These are phyloP conservation scores for Trypanosoma mega DNA, from an alignment of 208 protist species.

Conservation along the genomic window DNA sequence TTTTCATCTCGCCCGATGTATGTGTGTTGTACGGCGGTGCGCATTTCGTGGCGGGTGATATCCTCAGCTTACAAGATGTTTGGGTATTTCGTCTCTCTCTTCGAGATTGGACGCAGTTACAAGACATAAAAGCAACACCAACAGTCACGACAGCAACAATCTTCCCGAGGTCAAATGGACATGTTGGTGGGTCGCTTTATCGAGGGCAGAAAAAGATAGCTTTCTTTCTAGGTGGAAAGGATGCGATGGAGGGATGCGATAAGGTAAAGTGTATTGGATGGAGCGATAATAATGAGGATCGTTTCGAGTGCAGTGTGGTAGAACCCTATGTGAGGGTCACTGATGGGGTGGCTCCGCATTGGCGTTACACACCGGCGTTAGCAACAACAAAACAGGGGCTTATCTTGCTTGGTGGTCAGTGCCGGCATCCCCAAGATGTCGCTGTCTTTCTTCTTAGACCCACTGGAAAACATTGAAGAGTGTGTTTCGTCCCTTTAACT, in stretches of 20 bases:
- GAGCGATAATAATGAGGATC: constrained; percentile 1
- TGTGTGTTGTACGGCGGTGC: constrained; percentile 69
- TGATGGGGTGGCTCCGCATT: constrained; percentile 43
- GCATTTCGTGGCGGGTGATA: constrained; percentile 50
- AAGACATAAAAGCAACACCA: constrained; percentile 2
- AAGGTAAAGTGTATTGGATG: constrained; percentile 40
- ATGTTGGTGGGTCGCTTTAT: constrained; percentile 27
- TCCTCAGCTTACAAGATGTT: constrained; percentile 48
- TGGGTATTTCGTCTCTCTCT: constrained; percentile 37
- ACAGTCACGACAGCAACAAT: neutral
- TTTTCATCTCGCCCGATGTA: constrained; percentile 31
- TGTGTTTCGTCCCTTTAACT: constrained; percentile 1
- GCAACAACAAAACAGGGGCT: constrained; percentile 37
- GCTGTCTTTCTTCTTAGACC: constrained; percentile 26
- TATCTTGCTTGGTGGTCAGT: constrained; percentile 64
- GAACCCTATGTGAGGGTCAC: neutral
- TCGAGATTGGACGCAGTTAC: constrained; percentile 17
- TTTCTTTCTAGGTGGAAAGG: constrained; percentile 68
- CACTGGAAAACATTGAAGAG: neutral
- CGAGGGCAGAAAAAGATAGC: constrained; percentile 1
- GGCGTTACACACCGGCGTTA: constrained; percentile 61
- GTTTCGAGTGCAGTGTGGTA: constrained; percentile 7
- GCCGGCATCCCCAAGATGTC: constrained; percentile 55
- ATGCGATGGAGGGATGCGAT: constrained; percentile 56
- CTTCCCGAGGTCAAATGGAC: constrained; percentile 41